phyloP scores from a whole-genome alignment of 495 filamentous ascomycete genomes.

The Emericellopsis terricola region DNA sequence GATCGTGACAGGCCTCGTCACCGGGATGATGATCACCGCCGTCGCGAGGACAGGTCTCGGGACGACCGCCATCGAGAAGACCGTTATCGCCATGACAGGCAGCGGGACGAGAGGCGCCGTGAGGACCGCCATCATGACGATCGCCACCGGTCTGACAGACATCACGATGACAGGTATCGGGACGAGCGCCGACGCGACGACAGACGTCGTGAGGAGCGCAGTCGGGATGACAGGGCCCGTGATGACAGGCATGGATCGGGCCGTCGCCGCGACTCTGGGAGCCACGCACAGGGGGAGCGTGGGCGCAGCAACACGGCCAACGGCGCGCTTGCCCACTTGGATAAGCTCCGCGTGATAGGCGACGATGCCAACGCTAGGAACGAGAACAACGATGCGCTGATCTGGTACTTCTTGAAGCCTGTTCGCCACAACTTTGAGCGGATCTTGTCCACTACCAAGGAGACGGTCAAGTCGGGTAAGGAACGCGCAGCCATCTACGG shows the following conservation, averaged over 20 bases:
- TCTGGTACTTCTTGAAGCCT: constrained; percentile 39
- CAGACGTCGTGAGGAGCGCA: constrained; percentile 3
- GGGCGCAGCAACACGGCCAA: too few relatives aligned
- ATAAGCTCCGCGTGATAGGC: constrained; percentile 1
- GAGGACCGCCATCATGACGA: neutral
- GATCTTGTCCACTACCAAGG: constrained; percentile 38
- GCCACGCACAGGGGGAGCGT: constrained; percentile 4
- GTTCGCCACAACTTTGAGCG: constrained; percentile 38
- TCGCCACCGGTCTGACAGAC: constrained; percentile 6
- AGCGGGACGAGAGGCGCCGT: neutral
- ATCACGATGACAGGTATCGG: constrained; percentile 7
- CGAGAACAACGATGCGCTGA: constrained; percentile 25
- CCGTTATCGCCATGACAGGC: neutral
- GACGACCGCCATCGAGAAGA: neutral
- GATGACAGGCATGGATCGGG: constrained; percentile 2
- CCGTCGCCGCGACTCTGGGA: constrained; percentile 4
- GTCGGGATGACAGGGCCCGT: neutral
- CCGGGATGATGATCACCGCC: neutral
- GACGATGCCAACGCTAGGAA: constrained; percentile 1
- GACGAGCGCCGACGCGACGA: constrained; percentile 6
- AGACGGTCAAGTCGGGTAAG: constrained; percentile 33
- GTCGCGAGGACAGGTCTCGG: neutral
- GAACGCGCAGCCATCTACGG: constrained; percentile 38
- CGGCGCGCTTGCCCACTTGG: constrained; percentile 5
- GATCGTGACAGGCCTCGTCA: neutral